Evolutionary conservation across 805 yeast species (phyloP).

Genomic region (Debaryomyces tyrocola): DNA sequence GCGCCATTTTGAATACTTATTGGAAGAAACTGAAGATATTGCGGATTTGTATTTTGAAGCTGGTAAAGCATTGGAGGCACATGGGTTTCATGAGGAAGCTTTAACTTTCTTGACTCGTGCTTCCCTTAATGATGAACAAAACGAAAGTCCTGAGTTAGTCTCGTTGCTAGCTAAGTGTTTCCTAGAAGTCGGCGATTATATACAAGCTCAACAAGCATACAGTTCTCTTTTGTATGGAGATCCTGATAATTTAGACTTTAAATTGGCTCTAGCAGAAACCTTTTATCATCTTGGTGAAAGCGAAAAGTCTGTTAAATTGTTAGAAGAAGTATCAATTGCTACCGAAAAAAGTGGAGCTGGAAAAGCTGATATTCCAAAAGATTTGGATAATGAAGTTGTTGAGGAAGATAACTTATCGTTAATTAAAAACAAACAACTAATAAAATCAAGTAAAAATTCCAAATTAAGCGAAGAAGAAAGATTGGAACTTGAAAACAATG

Average conservation of each 20-base stretch:
- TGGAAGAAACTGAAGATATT: constrained; percentile 59
- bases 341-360: neutral
- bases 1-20: constrained; percentile 61
- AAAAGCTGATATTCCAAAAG: neutral
- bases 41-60: constrained; percentile 76
- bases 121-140: constrained; percentile 52
- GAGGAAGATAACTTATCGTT: constrained; percentile 15
- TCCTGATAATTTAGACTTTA: constrained; percentile 68
- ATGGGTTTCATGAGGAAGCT: constrained; percentile 75
- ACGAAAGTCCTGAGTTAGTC: constrained; percentile 48
- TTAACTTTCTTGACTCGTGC: constrained; percentile 62
- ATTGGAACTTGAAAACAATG: constrained; percentile 54
- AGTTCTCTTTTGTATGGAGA: constrained; percentile 51
- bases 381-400: neutral
- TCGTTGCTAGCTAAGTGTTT: constrained; percentile 74
- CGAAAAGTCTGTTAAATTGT: constrained; percentile 53
- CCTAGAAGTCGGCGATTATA: constrained; percentile 68
- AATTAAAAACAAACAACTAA: constrained; percentile 11
- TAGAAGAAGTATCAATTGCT: constrained; percentile 47
- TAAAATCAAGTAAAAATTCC: constrained; percentile 10
- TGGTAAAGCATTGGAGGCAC: constrained; percentile 69
- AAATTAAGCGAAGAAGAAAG: constrained; percentile 47
- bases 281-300: constrained; percentile 64
- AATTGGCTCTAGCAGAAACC: constrained; percentile 80
- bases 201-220: constrained; percentile 62